Percentiles rank a stretch among this genome's conserved stretches.
phyloP scores from a whole-genome alignment of 805 yeast genomes.

The Saccharomycopsis fermentans region DNA sequence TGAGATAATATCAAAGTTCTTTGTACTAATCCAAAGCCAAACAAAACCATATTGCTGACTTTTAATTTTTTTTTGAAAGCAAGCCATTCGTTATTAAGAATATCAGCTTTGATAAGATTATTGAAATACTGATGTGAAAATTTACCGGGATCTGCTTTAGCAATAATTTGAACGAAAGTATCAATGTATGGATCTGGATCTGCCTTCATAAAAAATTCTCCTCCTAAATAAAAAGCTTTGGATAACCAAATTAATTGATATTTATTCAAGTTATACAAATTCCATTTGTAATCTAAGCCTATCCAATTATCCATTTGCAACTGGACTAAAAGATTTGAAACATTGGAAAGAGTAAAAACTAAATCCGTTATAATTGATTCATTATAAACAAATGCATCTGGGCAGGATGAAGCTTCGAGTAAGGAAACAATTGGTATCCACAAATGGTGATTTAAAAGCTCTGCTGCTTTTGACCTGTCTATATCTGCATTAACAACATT shows the following conservation, averaged over 20 bases:
- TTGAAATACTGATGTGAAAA: conserved; percentile 3
- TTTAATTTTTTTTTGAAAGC: neutral
- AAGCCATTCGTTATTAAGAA: conserved; percentile 4
- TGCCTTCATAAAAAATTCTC: neutral
- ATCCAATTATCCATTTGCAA: conserved; percentile 14
- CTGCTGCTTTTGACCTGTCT: neutral
- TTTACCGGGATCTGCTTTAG: neutral
- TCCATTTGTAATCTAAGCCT: conserved; percentile 15
- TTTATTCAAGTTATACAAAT: neutral
- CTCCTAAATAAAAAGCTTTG: conserved; percentile 5
- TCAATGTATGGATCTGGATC: conserved; percentile 11
- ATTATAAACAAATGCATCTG: conserved; percentile 1
- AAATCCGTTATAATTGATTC: conserved; percentile 1
- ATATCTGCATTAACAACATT: neutral
- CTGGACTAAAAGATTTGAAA: conserved; percentile 13
- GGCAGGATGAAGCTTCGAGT: neutral
- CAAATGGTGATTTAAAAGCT: neutral
- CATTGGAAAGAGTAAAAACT: conserved; percentile 4
- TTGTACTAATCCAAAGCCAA: conserved; percentile 1
- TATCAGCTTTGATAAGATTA: neutral
- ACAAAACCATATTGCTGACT: neutral
- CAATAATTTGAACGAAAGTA: conserved; percentile 2
- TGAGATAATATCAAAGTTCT: conserved; percentile 1
- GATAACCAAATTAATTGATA: conserved; percentile 13
- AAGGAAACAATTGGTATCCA: conserved; percentile 11